Percentiles rank a stretch among this genome's conserved stretches.
These are phyloP conservation scores for Podospora bellae-mahoneyi DNA, from an alignment of 495 filamentous ascomycete genomes.

Conservation along the genomic window DNA sequence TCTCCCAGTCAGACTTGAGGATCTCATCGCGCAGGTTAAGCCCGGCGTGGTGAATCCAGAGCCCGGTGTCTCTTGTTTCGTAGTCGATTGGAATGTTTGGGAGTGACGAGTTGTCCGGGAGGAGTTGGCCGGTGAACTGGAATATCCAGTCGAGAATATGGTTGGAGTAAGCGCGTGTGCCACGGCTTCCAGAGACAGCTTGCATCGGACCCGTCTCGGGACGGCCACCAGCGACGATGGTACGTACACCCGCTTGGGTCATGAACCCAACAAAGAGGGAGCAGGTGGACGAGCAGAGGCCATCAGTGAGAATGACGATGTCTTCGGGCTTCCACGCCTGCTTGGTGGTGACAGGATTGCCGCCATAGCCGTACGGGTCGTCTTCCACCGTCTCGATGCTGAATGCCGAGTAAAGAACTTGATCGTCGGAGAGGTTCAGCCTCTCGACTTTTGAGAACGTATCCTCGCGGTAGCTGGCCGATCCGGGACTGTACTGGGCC, in stretches of 20 bases:
- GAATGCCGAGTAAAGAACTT: constrained; percentile 6
- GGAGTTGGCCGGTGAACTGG: constrained; percentile 19
- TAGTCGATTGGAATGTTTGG: constrained; percentile 11
- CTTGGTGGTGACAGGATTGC: constrained; percentile 21
- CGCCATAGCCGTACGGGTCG: constrained; percentile 41
- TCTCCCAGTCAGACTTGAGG: constrained; percentile 18
- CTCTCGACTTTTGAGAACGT: constrained; percentile 42
- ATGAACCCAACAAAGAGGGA: constrained; percentile 56
- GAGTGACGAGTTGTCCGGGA: constrained; percentile 26
- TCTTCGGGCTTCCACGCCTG: constrained; percentile 47
- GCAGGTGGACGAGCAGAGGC: constrained; percentile 57
- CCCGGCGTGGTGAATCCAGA: constrained; percentile 30
- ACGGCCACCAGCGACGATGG: constrained; percentile 58
- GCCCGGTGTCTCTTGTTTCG: constrained; percentile 21
- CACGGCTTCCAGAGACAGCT: constrained; percentile 57
- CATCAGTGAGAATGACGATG: constrained; percentile 51
- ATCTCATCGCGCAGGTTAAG: constrained; percentile 45
- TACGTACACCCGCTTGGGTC: constrained; percentile 53
- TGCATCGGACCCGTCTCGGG: constrained; percentile 53
- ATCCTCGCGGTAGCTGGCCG: constrained; percentile 40
- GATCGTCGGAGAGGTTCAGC: constrained; percentile 48
- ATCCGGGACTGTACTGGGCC: constrained; percentile 50
- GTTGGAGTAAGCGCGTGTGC: constrained; percentile 25
- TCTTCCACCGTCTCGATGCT: constrained; percentile 21
- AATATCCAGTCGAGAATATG: constrained; percentile 34